Base-by-base conservation (phyloP, 1,284 basidiomycete species). In the Apiotrichum siamense region DNA sequence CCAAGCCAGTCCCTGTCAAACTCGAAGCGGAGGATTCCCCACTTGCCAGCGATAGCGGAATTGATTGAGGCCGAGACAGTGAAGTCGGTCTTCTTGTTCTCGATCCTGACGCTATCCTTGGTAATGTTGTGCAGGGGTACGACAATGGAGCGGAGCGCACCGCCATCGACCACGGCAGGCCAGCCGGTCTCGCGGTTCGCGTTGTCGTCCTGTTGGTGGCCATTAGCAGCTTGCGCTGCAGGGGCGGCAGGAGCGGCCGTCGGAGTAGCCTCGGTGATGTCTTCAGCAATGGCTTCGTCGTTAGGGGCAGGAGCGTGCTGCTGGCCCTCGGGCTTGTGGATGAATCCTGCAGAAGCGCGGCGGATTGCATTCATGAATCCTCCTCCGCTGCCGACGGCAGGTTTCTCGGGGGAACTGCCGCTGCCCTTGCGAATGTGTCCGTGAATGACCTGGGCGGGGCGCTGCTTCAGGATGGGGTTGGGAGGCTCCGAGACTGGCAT, bases 1-100 rank as follows among this genome's bases (percentile, higher is more conserved):
- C 69, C 69, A 29, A 72, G 62, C 68, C 66, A 72, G 49, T 69
- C 70, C 48, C 64, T 65, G 61, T 66, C 63, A 55, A 72, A 72
- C 47, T 70, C 67, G 51, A 72, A 67, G 44, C 59, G 61, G 62
- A 72, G 60, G 21, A 49, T 49, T 7, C 70, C 70, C 0, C 61
- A 50, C 53, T 67, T 68, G 35, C 54, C 58, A 1, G 44, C 39
- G 10, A 52, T 35, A 25, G 52, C 54, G 11, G 39, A 44, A 24
- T 27, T 36, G 20, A 58, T 44, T 15, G 23, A 33, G 20, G 47
- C 41, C 10, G 40, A 26, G 21, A 55, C 46, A 32, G 41, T 35
- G 33, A 20, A 46, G 38, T 38, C 38, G n/a, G n/a, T n/a, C 25
- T 41, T 40, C 39, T 43, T 44, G 35, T 36, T 39, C 32, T 24